Evolutionary conservation across 768 basidiomycete species (phyloP).

Genomic region (Pleurotus ostreatus): DNA sequence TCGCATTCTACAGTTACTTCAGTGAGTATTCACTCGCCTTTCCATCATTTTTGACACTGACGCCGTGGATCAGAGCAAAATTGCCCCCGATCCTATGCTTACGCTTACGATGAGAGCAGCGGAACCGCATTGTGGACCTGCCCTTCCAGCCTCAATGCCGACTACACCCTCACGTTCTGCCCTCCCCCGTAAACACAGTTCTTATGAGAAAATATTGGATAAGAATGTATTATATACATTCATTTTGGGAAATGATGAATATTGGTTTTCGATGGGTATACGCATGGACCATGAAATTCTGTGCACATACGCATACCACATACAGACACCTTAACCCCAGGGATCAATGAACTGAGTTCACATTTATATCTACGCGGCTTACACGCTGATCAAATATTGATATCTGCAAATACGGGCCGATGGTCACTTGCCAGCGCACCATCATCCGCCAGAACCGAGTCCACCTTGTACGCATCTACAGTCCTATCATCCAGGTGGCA

Average conservation of each 20-base stretch:
- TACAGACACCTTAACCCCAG: neutral
- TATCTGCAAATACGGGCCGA: constrained; percentile 47
- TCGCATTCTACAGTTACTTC: constrained; percentile 16
- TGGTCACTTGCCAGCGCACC: constrained; percentile 55
- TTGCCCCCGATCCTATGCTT: constrained; percentile 38
- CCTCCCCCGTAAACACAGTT: constrained; percentile 8
- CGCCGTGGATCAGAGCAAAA: constrained; percentile 15
- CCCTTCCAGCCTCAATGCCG: constrained; percentile 21
- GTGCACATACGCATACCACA: too few species aligned
- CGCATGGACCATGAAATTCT: too few species aligned
- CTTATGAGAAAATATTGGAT: neutral
- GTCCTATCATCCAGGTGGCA: constrained; percentile 23
- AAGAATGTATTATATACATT: too few species aligned
- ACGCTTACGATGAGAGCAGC: constrained; percentile 43
- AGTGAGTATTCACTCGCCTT: constrained; percentile 5
- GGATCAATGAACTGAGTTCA: neutral
- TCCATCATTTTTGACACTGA: neutral
- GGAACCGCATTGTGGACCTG: constrained; percentile 45
- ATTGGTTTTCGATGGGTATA: too few species aligned
- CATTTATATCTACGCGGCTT: too few species aligned
- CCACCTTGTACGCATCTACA: constrained; percentile 33
- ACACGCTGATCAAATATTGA: constrained; percentile 14
- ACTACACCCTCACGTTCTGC: constrained; percentile 27
- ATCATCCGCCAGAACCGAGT: constrained; percentile 39
- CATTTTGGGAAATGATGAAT: too few species aligned